Evolutionary conservation across 192 early-diverging fungal species (phyloP).

Genomic region (Coemansia sp.): DNA sequence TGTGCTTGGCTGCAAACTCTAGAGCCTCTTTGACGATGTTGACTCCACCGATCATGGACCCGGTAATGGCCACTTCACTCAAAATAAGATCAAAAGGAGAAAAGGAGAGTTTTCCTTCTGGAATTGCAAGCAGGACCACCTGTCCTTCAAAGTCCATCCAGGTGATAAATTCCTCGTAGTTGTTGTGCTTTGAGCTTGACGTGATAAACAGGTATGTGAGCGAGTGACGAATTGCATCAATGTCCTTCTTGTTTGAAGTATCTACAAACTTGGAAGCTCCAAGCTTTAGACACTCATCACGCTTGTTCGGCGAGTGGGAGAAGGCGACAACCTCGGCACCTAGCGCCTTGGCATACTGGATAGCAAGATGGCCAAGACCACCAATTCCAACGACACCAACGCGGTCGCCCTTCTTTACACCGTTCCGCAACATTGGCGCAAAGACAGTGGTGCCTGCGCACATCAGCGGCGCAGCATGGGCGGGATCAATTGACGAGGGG

Average conservation of each 20-base stretch:
- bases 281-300: constrained; percentile 54
- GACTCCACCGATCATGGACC: constrained; percentile 67
- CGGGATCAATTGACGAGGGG: constrained; percentile 52
- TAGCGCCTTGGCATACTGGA: constrained; percentile 63
- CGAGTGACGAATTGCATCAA: constrained; percentile 16
- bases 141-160: constrained; percentile 60
- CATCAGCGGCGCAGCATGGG: constrained; percentile 69
- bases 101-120: constrained; percentile 59
- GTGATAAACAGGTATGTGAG: constrained; percentile 48
- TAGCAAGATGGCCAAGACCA: constrained; percentile 72
- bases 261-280: constrained; percentile 61
- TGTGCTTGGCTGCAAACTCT: constrained; percentile 62
- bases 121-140: constrained; percentile 60
- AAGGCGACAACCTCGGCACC: constrained; percentile 58
- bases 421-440: constrained; percentile 63
- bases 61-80: constrained; percentile 57
- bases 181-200: constrained; percentile 24
- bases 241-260: constrained; percentile 30
- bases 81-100: constrained; percentile 48
- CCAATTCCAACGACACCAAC: constrained; percentile 81
- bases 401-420: constrained; percentile 59
- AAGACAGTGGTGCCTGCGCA: constrained; percentile 86
- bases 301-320: constrained; percentile 61
- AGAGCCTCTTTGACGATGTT: constrained; percentile 65
- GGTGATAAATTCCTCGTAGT: constrained; percentile 54